Evolutionary conservation across 2,329 filamentous ascomycete species (phyloP), one percentile per base, ranked within the genome.

Genomic region (Pestalotiopsis sp.): DNA sequence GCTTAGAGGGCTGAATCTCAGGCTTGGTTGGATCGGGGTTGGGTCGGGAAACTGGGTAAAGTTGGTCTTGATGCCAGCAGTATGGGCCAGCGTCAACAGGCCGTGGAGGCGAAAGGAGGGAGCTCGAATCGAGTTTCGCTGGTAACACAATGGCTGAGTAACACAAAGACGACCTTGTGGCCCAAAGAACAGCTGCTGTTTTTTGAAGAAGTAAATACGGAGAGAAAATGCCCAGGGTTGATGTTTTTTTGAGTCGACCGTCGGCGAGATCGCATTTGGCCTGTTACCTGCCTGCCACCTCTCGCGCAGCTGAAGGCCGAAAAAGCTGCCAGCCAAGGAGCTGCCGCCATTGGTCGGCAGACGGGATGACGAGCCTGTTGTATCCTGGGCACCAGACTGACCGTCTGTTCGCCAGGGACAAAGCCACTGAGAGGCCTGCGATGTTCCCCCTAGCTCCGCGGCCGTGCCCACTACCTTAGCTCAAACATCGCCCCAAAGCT

Each of bases 201-300:
- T 27, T 27, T 52, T 52, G 57, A 27, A 59, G 57, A 62, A 62
- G 27, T 62, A 31, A 62, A 62, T 41, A 62, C 59, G 59, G 38
- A 62, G 59, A 59, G 27, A 59, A 31, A 59, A 36, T 36, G 13
- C 3, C 17, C 27, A 6, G 25, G 36, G 31, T 62, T 17, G n/a
- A 62, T 62, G 59, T 62, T 62, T 62, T 62, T 52, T 52, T 20
- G 31, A 62, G n/a, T 62, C 59, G 13, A 39, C 25, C 59, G 27
- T 38, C 59, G 38, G 59, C 59, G n/a, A 62, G 20, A 62, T 62
- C 59, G 59, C 59, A 36, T 62, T 62, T 62, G 41, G 59, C 59
- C 59, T 36, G 13, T 39, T 39, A 11, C 59, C 27, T n/a, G 17
- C 59, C 59, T 59, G 23, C 57, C 23, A 59, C 23, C 23, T 27